Evolutionary conservation across 768 basidiomycete genomes (phyloP).

Genomic region (Inosperma sp.): DNA sequence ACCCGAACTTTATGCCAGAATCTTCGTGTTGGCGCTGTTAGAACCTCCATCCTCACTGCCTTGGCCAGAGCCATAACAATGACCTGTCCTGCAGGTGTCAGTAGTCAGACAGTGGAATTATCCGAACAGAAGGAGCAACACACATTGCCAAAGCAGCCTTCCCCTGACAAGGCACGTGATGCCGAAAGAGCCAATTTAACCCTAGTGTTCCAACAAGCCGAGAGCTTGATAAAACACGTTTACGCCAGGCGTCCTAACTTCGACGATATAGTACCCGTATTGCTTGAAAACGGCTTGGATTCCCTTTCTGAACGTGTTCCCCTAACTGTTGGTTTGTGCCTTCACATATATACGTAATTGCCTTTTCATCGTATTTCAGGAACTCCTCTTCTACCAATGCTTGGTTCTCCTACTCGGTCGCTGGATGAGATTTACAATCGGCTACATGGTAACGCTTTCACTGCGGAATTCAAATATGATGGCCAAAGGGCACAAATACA

Average conservation of each 20-base stretch:
- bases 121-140: no score
- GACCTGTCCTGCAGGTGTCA: conserved; percentile 35
- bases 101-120: conserved; percentile 12
- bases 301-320: conserved; percentile 56
- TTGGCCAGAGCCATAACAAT: conserved; percentile 76
- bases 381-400: conserved; percentile 78
- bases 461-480: conserved; percentile 90
- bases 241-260: conserved; percentile 80
- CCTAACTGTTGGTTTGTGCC: conserved; percentile 60
- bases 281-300: conserved; percentile 58
- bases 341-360: background rate
- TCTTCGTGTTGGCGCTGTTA: conserved; percentile 83
- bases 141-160: conserved; percentile 23
- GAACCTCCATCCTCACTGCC: conserved; percentile 75
- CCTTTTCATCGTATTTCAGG: conserved; percentile 34
- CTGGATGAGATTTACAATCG: conserved; percentile 78
- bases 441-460: conserved; percentile 61
- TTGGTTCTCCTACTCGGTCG: conserved; percentile 84
- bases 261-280: conserved; percentile 58
- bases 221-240: conserved; percentile 61
- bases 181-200: conserved; percentile 33
- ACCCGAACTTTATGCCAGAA: conserved; percentile 71
- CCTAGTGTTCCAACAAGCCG: conserved; percentile 49
- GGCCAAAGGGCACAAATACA: conserved; percentile 85
- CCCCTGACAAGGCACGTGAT: conserved; percentile 22